Base-by-base conservation (phyloP, 78 protist species). In the Anaeramoeba ignava region DNA sequence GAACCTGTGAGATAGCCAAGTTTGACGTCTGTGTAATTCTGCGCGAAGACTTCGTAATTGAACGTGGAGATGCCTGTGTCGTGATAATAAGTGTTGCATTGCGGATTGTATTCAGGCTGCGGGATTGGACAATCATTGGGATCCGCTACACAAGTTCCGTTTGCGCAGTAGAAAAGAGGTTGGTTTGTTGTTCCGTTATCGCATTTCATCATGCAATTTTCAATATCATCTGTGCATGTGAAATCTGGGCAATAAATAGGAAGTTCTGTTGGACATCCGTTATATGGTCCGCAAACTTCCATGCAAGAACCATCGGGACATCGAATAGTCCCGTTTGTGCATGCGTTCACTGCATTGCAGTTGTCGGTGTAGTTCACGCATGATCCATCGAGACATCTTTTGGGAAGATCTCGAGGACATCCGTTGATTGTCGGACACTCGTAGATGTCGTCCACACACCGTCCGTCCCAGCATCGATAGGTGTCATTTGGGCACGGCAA, bases 161-260 rank as follows among this genome's bases (percentile, higher is more conserved):
- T 17, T 8, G 17, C 8, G 17, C 73, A 54, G 8, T 17, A 27
- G 17, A 27, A 54, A 27, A 54, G 17, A n/a, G n/a, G n/a, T n/a
- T n/a, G n/a, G 36, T 54, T 54, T 54, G 73, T 54, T 27, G 36
- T 54, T 17, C 8, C 36, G 17, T 8, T 54, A 27, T 8, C 8
- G 73, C 73, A 54, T 27, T 54, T 17, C 17, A 27, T 17, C 36
- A 27, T 27, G 17, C 73, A 54, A 17, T 8, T 54, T 54, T 54
- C 73, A 27, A 17, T 8, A 54, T 54, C 73, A 17, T 54, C 73
- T 8, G 73, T 54, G 17, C 73, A 54, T 8, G 73, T 54, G 17
- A 54, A 54, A 54, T 54, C 73, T 54, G 73, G 73, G 73, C 73
- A 54, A 54, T 54, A 54, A 54, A 54, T 54, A 27, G 73, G 73